These are phyloP conservation scores for Cladophialophora bantiana DNA, from an alignment of 2,329 filamentous ascomycete species.

Conservation along the genomic window DNA sequence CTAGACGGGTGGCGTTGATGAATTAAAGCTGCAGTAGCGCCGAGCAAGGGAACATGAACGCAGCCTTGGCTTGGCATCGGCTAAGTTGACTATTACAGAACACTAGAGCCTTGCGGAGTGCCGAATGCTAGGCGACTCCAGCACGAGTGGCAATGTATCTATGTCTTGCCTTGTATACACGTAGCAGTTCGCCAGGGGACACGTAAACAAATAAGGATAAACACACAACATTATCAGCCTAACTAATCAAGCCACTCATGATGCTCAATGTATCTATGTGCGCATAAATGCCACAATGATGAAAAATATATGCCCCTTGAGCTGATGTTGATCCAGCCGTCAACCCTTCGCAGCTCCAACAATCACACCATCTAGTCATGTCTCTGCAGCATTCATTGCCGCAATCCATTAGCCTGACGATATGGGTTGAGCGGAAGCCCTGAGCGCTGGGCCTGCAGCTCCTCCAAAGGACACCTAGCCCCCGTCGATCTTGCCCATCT, in stretches of 20 bases:
- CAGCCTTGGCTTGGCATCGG: constrained; percentile 6
- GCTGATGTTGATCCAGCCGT: too few species aligned
- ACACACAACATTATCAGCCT: too few species aligned
- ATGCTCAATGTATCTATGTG: too few species aligned
- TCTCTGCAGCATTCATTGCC: constrained; percentile 5
- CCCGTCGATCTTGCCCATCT: background rate
- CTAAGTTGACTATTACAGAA: background rate
- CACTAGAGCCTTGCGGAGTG: constrained; percentile 1
- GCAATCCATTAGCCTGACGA: background rate
- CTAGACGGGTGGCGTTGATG: constrained; percentile 13
- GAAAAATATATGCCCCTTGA: too few species aligned
- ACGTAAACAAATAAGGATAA: too few species aligned
- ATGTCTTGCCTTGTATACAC: too few species aligned
- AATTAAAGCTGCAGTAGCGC: constrained; percentile 12
- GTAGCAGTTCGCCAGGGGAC: too few species aligned
- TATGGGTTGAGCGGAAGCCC: background rate
- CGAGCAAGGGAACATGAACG: background rate
- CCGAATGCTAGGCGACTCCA: too few species aligned
- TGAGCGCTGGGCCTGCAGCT: background rate
- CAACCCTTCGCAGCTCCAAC: background rate
- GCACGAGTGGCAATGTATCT: too few species aligned
- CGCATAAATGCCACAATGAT: too few species aligned
- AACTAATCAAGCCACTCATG: too few species aligned
- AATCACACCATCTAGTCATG: background rate
- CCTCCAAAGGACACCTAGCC: background rate